Base-by-base conservation (phyloP, 2,329 filamentous ascomycete species). In the Seiridium cupressi region DNA sequence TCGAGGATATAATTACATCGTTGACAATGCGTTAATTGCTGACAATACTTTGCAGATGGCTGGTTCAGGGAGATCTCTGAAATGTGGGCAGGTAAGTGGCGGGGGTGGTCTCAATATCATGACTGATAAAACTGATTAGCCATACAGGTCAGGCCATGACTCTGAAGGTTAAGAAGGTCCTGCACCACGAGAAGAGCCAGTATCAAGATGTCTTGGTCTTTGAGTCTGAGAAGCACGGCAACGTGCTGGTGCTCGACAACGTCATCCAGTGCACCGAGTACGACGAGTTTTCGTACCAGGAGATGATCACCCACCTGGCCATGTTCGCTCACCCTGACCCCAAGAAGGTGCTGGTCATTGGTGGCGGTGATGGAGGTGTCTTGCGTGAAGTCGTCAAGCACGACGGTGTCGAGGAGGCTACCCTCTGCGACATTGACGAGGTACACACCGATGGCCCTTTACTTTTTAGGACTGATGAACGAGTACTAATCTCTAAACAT, bases 151-250 rank as follows among this genome's bases (percentile, higher is more conserved):
- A 98, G 84, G 95, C 95, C 76, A 98, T 98, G 94, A 97, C 91
- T 69, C 89, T 97, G 76, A 93, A 91, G 80, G 95, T 99, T 79
- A 94, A 99, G 78, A 92, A 97, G 84, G 89, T 99, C 73, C 85
- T 99, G 65, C 93, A 97, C 86, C 94, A 98, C 84, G 95, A 99
- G 84, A 98, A 97, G 88, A 95, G 91, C 84, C 84, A 96, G 84
- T 99, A 97, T 84, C 95, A 99, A 81, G 95, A 99, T 75, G 94
- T 99, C 66, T 89, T 99, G 72, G 92, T 98, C 83, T 99, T 99
- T 83, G 91, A 99, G 85, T 97, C 92, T 70, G 96, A 90, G 82
- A 88, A 98, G 85, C 91, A 98, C 78, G 95, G 95, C 78, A 96
- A 88, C 74, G 94, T 98, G 63, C 86, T 99, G 61, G 94, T 99